A percentile compares a stretch with the other conserved stretches of the same genome.
phyloP scores from a whole-genome alignment of 106 monocot species.

The Platanthera guangdongensis region DNA sequence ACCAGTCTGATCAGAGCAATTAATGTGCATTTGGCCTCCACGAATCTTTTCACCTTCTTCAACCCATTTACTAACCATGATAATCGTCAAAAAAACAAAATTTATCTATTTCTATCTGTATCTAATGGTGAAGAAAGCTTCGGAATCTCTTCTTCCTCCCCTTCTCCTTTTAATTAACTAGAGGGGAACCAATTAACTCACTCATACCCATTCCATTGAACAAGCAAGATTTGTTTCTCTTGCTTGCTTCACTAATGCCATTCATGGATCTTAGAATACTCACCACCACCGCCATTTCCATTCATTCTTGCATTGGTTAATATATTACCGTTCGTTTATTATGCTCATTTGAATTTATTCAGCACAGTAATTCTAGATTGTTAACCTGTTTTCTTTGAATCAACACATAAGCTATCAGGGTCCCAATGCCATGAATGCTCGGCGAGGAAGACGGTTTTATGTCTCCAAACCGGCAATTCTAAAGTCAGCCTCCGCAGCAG shows the following conservation, averaged over 20 bases:
- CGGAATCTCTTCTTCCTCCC: background rate
- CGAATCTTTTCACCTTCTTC: background rate
- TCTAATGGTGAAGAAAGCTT: conserved; percentile 1
- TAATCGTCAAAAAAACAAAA: background rate
- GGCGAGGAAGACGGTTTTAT: conserved; percentile 8
- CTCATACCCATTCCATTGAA: conserved; percentile 8
- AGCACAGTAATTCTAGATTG: background rate
- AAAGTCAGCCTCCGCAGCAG: background rate
- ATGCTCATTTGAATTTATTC: background rate
- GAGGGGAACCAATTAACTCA: background rate
- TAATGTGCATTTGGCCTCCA: background rate
- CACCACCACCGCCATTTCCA: background rate
- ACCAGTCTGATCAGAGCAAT: background rate
- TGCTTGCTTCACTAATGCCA: background rate
- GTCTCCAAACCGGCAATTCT: conserved; percentile 1
- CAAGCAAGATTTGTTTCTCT: background rate
- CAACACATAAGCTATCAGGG: conserved; percentile 2
- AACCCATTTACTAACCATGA: background rate
- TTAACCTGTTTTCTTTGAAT: background rate
- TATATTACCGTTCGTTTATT: background rate
- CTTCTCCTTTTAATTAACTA: background rate
- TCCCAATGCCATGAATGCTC: background rate
- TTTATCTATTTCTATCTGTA: background rate
- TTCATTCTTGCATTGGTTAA: conserved; percentile 2
- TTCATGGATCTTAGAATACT: background rate